Base-by-base conservation (phyloP, 306 rosid genomes). In the Crotalaria pallida region DNA sequence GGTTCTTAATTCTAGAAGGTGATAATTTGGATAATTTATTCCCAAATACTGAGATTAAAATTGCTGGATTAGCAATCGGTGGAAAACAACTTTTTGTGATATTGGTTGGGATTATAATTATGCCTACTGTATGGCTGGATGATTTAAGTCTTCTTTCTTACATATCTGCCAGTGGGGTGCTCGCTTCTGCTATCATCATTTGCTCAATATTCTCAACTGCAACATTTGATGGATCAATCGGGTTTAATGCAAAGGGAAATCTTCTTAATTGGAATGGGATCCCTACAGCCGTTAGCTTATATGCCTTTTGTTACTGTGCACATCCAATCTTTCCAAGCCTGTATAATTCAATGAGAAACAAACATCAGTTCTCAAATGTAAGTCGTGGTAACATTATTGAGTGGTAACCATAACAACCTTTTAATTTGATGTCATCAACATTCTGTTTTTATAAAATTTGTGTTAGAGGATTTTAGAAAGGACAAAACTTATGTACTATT, bases 301-400 rank as follows among this genome's bases (percentile, higher is more conserved):
- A 70, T 49, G 89, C 94, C 16, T 93, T 93, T 26, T 93, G 96
- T 64, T 90, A 86, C 10, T 88, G 97, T 66, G 96, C 96, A 0
- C 98, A 93, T 74, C 94, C 98, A 0, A 89, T 90, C 44, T 93
- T 93, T 51, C 98, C 97, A 6, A 85, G 94, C 5, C 74, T 93
- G 41, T 88, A 88, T 81, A n/a, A n/a, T n/a, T n/a, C n/a, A n/a
- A n/a, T n/a, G n/a, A n/a, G n/a, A n/a, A n/a, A n/a, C n/a, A n/a
- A 85, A 77, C 86, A 66, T 3, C 98, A 93, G 13, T 93, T 93
- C 74, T 79, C 97, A 11, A 88, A 76, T 80, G 97, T 90, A 80
- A 89, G 96, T 71, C 2, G 31, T 27, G 31, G 4, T 27, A n/a
- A n/a, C n/a, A n/a, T n/a, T n/a, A n/a, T n/a, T n/a, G n/a, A n/a